Base-by-base conservation (phyloP, 2,329 filamentous ascomycete species). In the Diplodia sapinea region DNA sequence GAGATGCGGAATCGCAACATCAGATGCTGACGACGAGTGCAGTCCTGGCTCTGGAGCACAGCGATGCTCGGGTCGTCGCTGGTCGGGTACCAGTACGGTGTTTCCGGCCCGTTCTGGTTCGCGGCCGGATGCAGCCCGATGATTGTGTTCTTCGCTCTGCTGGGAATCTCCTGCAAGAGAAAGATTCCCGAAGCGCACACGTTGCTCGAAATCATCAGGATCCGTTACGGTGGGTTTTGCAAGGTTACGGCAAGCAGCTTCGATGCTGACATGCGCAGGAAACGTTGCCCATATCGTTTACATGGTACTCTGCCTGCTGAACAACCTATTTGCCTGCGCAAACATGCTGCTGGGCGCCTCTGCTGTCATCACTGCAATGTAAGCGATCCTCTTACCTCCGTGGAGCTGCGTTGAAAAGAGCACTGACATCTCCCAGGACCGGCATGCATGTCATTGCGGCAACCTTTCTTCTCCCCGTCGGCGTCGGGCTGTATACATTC, bases 51-150 rank as follows among this genome's bases (percentile, higher is more conserved):
- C 2, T 86, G 83, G 82, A 84, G 82, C 26, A 86, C 84, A 0
- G 83, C 84, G 0, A 79, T 86, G 70, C 75, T 86, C 0, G 83
- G 83, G 0, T 82, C 82, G 11, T 80, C 80, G 0, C 76, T 85
- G 2, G 83, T 86, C 0, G 84, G 84, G 0, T 86, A 87, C 70
- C 80, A 80, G 61, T 86, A 85, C 71, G 86, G 86, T 0, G 77
- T 87, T 1, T 82, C 84, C 1, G 84, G 84, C 0, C 85, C 85
- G 0, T 86, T 87, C 66, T 87, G 85, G 85, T 87, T 71, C 54
- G 72, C 84, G 2, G 84, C 84, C 55, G 85, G 85, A 56, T 65
- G 63, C 26, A 65, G 63, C 31, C 63, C 63, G 1, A 65, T 65
- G 63, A 86, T 87, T 52, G 82, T 85, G 0, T 85, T 87, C 72